These are phyloP conservation scores for Nitzschia sp. DNA, from an alignment of 108 stramenopile genomes.

Conservation along the genomic window DNA sequence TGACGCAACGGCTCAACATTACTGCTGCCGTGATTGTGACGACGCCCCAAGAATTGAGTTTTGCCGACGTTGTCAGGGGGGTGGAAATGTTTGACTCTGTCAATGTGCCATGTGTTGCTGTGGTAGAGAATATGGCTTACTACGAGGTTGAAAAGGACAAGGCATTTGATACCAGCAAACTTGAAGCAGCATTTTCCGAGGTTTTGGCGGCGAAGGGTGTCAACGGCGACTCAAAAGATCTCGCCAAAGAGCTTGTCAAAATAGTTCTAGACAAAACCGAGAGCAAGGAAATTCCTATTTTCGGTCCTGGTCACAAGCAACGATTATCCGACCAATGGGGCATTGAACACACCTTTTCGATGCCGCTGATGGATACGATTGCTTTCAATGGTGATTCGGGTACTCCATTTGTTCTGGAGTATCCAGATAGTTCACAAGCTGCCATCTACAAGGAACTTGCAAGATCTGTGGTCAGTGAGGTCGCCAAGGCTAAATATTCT, in stretches of 20 bases:
- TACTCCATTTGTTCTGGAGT: constrained; percentile 66
- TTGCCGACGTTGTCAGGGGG: constrained; percentile 96
- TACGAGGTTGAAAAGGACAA: constrained; percentile 52
- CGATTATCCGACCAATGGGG: constrained; percentile 84
- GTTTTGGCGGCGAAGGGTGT: constrained; percentile 41
- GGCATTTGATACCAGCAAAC: constrained; percentile 35
- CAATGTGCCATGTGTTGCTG: constrained; percentile 92
- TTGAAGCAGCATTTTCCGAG: constrained; percentile 39
- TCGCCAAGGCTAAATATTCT: constrained; percentile 71
- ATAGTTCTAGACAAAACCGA: constrained; percentile 45
- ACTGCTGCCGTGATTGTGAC: constrained; percentile 97
- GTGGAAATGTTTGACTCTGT: constrained; percentile 95
- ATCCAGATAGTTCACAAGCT: constrained; percentile 71
- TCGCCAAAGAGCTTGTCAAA: constrained; percentile 49
- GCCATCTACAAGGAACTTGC: constrained; percentile 68
- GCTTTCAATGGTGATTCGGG: constrained; percentile 84
- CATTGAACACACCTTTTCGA: constrained; percentile 76
- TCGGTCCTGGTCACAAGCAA: constrained; percentile 75
- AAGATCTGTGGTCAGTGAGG: constrained; percentile 64
- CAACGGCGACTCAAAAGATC: constrained; percentile 15
- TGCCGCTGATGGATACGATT: constrained; percentile 77
- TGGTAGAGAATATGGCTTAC: constrained; percentile 99
- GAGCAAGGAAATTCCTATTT: constrained; percentile 60
- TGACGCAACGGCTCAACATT: constrained; percentile 90
- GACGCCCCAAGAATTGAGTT: constrained; percentile 94